Evolutionary conservation across 805 yeast genomes (phyloP).

Genomic region (Yarrowia hollandica): DNA sequence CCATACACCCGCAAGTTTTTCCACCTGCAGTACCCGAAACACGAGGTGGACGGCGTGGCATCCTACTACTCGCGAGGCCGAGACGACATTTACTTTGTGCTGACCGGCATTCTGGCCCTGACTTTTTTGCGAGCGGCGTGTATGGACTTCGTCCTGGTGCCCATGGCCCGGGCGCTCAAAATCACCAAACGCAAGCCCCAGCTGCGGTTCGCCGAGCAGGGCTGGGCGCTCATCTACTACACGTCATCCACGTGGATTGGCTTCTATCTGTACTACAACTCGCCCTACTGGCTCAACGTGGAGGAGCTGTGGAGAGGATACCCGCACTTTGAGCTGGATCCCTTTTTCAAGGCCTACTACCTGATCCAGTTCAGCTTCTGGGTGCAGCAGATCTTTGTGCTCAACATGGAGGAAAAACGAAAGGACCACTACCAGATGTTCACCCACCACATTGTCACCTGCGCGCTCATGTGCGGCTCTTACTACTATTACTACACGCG

Average conservation of each 20-base stretch:
- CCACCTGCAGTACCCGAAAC: conserved; percentile 45
- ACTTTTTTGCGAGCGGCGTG: conserved; percentile 60
- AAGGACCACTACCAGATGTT: conserved; percentile 88
- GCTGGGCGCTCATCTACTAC: conserved; percentile 72
- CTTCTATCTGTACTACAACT: conserved; percentile 53
- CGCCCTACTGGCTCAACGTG: conserved; percentile 60
- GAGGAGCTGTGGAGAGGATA: conserved; percentile 63
- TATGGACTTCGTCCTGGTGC: conserved; percentile 59
- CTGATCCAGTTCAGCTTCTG: conserved; percentile 72
- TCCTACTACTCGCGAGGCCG: conserved; percentile 30
- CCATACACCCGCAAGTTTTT: conserved; percentile 45
- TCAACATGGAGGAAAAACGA: conserved; percentile 74
- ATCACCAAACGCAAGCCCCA: conserved; percentile 54
- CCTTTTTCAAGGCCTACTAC: conserved; percentile 64
- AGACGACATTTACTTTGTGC: conserved; percentile 43
- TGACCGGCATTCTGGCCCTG: conserved; percentile 55
- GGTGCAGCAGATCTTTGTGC: conserved; percentile 75
- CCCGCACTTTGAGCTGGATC: conserved; percentile 67
- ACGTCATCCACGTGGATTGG: conserved; percentile 58
- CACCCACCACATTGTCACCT: conserved; percentile 81
- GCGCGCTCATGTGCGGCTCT: conserved; percentile 64
- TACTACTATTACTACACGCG: conserved; percentile 70
- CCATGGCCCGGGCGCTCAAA: conserved; percentile 50
- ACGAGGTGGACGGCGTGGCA: conserved; percentile 31
- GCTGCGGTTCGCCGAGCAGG: conserved; percentile 81